A percentile compares a stretch with the other conserved stretches of the same genome.
These are phyloP conservation scores for Lenwebbia sp. DNA, from an alignment of 345 rosid species.

Conservation along the genomic window DNA sequence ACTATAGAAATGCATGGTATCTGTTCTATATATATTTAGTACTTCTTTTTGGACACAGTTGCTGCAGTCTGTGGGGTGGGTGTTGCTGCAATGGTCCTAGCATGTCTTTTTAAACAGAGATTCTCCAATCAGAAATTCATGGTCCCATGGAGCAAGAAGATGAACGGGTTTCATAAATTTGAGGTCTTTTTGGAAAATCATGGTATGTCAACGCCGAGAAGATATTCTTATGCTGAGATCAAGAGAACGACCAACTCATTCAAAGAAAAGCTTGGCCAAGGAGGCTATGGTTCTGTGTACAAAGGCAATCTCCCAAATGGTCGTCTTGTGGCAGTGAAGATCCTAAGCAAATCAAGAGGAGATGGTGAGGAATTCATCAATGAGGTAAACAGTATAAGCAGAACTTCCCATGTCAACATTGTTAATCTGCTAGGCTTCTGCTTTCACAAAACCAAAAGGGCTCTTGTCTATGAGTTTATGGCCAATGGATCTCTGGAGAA, in stretches of 20 bases:
- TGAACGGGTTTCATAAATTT: neutral
- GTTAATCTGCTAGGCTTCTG: conserved; percentile 9
- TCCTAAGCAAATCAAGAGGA: conserved; percentile 18
- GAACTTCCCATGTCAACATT: conserved; percentile 36
- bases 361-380: conserved; percentile 35
- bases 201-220: neutral
- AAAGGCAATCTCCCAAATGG: conserved; percentile 20
- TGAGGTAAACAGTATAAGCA: conserved; percentile 35
- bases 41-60: neutral
- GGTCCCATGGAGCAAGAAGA: neutral
- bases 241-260: conserved; percentile 26
- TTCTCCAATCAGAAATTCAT: neutral
- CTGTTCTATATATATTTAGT: neutral
- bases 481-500: conserved; percentile 24
- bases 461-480: conserved; percentile 23
- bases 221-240: conserved; percentile 12
- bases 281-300: conserved; percentile 15
- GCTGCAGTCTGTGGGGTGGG: no score
- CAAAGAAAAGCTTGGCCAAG: conserved; percentile 12
- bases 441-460: conserved; percentile 7
- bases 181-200: neutral
- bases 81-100: no score
- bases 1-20: neutral
- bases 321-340: conserved; percentile 23
- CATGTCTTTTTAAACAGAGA: neutral